Base-by-base conservation (phyloP, 495 filamentous ascomycete genomes). In the Sordaria brevicollis region DNA sequence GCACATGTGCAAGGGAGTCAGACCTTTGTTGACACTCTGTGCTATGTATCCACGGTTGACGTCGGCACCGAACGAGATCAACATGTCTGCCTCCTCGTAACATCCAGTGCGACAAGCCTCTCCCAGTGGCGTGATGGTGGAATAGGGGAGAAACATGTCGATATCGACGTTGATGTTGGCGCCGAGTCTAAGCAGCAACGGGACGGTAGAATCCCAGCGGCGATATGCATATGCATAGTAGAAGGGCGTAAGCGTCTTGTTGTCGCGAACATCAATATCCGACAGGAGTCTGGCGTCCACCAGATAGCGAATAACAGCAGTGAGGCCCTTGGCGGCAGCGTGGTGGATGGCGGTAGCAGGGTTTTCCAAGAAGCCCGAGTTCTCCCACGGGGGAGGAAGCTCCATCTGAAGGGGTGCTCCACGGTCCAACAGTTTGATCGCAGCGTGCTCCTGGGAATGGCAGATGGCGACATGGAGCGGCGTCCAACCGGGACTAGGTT, bases 401-500 rank as follows among this genome's bases (percentile, higher is more conserved):
- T 75, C 72, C 73, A 79, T 77, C 7, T 69, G 35, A 1, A 65
- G 68, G 0, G 80, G 77, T 37, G 79, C 78, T 5, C 76, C 74
- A 4, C 75, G 74, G 21, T 75, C 75, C 35, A 82, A 66, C 21
- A 83, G 71, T 0, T 80, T 73, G 35, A 74, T 72, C 17, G 77
- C 77, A 7, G 77, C 79, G 2, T 76, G 72, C 21, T 74, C 57
- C 49, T 73, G 74, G 11, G 71, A 66, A 34, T 78, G 76, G 69
- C 81, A 83, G 38, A 83, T 76, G 31, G 81, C 75, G 31, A 73
- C 69, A 70, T 83, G 81, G 10, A 83, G 74, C 11, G 81, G 74
- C 17, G 72, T 73, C 80, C 79, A 83, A 0, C 69, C 19, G 4
- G 75, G 75, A 25, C 1, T 10, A 0, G 39, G 65, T 38, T 15